Evolutionary conservation across 805 yeast genomes (phyloP).

Genomic region (Vanderwaltozyma tropicalis): DNA sequence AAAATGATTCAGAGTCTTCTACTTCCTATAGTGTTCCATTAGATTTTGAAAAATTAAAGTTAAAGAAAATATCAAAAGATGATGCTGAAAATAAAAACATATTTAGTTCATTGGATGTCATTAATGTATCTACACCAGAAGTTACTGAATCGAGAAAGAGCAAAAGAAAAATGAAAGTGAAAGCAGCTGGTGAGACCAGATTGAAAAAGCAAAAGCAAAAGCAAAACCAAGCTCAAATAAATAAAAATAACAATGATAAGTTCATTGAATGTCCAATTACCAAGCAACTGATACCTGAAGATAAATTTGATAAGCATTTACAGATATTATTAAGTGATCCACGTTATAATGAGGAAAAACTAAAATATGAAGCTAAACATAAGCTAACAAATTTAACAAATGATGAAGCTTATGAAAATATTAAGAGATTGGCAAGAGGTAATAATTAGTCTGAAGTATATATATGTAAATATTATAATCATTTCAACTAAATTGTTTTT

Average conservation of each 20-base stretch:
- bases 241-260: background rate
- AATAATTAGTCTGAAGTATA: background rate
- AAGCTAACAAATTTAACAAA: conserved; percentile 39
- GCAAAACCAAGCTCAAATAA: background rate
- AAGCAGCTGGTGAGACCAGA: conserved; percentile 64
- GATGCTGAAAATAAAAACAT: conserved; percentile 1
- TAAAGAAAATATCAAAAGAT: conserved; percentile 5
- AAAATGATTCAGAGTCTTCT: conserved; percentile 42
- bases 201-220: conserved; percentile 15
- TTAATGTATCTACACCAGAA: background rate
- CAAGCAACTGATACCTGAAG: conserved; percentile 56
- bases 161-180: conserved; percentile 34
- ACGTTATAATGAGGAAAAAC: conserved; percentile 56
- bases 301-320: conserved; percentile 61
- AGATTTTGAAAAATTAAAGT: conserved; percentile 27
- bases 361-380: conserved; percentile 46
- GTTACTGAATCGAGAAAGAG: conserved; percentile 35
- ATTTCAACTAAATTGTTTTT: no score
- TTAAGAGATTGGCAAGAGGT: conserved; percentile 35
- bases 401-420: conserved; percentile 53
- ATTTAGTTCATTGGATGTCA: conserved; percentile 1
- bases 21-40: conserved; percentile 32
- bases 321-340: conserved; percentile 67
- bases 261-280: conserved; percentile 72
- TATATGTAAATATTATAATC: no score